Base-by-base conservation (phyloP, 441 rosid genomes). In the Corymbia calophylla region DNA sequence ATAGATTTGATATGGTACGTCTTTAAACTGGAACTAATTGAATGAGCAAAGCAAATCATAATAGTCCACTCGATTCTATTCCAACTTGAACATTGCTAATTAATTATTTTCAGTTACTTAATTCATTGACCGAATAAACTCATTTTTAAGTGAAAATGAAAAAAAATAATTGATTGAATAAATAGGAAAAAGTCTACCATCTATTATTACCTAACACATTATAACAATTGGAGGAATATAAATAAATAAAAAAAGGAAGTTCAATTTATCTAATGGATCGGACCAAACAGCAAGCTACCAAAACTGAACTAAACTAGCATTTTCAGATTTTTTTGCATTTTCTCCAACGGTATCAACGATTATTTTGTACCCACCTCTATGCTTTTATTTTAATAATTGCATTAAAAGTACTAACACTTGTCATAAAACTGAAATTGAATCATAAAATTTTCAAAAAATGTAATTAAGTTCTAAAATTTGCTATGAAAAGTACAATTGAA, bases 391-490 rank as follows among this genome's bases (percentile, higher is more conserved):
- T 39, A 39, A 58, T 58, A 58, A 58, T 1, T 58, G 0, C 10
- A 58, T 58, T 25, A 58, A 58, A 58, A 58, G 1, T 58, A 12
- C 25, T 58, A 58, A 58, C 23, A 23, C 0, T 2, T 1, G 1
- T 56, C 51, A 48, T 5, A 2, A 56, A 58, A 58, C 0, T 25
- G 14, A 9, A 58, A 5, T 58, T 29, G 11, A 58, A 6, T 58
- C 17, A 11, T 25, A 58, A 58, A 9, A 4, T 58, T 58, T 58
- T 58, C 0, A 9, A 58, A 23, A 58, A 58, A 1, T 10, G 1
- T 0, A 25, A 23, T 2, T 1, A 58, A 25, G 3, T 58, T 29
- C 25, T 25, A 58, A 58, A 58, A 25, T 3, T 58, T 1, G 0
- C 10, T 2, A 23, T 23, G 9, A 56, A 58, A 4, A 58, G n/a